Base-by-base conservation (phyloP, 2,329 filamentous ascomycete species). In the Colletotrichum plurivorum region DNA sequence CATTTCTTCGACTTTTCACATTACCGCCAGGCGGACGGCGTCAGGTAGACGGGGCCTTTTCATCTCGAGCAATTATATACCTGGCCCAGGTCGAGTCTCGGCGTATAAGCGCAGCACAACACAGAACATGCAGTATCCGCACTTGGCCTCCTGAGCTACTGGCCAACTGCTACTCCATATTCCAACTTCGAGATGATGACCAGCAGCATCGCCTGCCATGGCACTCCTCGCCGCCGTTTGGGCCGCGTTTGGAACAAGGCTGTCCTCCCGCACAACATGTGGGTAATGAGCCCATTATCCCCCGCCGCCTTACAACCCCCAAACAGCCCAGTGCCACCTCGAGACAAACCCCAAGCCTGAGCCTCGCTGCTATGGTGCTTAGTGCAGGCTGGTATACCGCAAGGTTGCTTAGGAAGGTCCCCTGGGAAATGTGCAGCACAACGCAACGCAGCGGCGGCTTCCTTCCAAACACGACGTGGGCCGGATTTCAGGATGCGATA, bases 271-370 rank as follows among this genome's bases (percentile, higher is more conserved):
- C 55, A 52, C 16, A 49, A 7, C 43, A 56, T 58, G 62, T 69
- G 66, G 66, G 66, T 69, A 66, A 69, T 66, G 55, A 69, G 66
- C 55, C 66, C 66, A 69, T 60, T 66, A 66, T 54, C 52, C 60
- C 48, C 48, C 53, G 36, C 51, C 20, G 61, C 61, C 54, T 25
- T 69, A 66, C 66, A 49, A 55, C 43, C 51, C 46, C 45, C 49
- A 60, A 66, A 60, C 66, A 55, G 43, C 49, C 62, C 62, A 69
- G 62, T 66, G 65, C 62, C 66, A 69, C 54, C 27, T 60, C 62
- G 55, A 66, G 62, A 66, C 55, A 20, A 36, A 36, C 36, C 48
- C 39, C 39, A 62, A 62, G 59, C 53, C 59, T 18, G 41, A 36
- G 31, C 31, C 31, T 36, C 41, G 41, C 41, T 43, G 20, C 39